A percentile compares a stretch with the other conserved stretches of the same genome.
Conservation (phyloP, 2,329 filamentous ascomycete species). For the Exserohilum turcica region DNA sequence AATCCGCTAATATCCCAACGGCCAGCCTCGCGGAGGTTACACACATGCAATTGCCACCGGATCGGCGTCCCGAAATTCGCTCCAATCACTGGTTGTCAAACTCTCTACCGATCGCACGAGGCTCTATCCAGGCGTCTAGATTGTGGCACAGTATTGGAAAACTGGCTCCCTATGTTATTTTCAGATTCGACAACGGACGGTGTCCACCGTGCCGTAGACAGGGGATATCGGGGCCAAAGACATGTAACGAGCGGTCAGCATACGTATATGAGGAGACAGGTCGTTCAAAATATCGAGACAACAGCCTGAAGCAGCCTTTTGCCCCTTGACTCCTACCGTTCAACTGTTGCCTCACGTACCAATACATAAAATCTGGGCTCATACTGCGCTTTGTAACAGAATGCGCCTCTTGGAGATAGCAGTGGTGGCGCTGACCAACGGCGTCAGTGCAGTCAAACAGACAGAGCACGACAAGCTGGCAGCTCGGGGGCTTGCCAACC, state of each 20-base stretch:
- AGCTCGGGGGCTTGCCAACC: neutral
- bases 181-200: neutral
- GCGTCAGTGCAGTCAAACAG: neutral
- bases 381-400: neutral
- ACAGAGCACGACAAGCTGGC: constrained; percentile 3
- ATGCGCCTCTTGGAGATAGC: neutral
- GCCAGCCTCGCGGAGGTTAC: neutral
- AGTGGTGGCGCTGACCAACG: neutral
- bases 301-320: neutral
- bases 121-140: neutral
- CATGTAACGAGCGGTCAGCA: neutral
- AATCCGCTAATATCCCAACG: neutral
- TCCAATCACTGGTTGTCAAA: neutral
- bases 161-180: neutral
- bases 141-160: neutral
- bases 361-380: neutral
- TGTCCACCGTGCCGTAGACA: neutral
- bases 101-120: neutral
- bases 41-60: neutral
- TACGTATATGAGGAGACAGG: neutral
- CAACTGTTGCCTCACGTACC: neutral
- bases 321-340: neutral
- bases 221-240: neutral
- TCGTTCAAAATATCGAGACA: neutral
- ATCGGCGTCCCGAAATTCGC: neutral